Percentiles rank a stretch among this genome's conserved stretches.
These are phyloP conservation scores for Aegilops sharonensis DNA, from an alignment of 176 grass and related monocot species.

Conservation along the genomic window DNA sequence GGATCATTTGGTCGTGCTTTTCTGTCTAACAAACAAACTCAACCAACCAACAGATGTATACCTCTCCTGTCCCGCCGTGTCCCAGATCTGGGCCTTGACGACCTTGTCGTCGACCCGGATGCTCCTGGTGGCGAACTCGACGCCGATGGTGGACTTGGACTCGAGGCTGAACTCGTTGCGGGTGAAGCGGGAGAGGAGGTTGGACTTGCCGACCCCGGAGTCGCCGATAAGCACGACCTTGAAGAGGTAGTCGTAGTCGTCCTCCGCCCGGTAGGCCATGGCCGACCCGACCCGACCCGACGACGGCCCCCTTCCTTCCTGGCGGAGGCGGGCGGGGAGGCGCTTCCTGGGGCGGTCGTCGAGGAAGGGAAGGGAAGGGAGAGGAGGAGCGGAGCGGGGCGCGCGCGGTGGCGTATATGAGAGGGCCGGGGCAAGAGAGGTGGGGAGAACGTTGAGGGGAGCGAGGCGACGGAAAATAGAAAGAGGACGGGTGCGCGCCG, in stretches of 20 bases:
- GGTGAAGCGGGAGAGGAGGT: constrained; percentile 74
- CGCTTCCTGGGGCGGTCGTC: not conserved
- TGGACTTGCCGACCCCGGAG: constrained; percentile 80
- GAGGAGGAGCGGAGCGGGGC: not conserved
- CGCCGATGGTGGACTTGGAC: constrained; percentile 91
- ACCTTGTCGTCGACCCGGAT: constrained; percentile 72
- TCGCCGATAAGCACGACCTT: constrained; percentile 90
- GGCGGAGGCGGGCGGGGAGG: not conserved
- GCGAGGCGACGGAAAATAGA: not conserved
- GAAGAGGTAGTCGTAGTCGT: constrained; percentile 91
- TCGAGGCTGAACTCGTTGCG: constrained; percentile 93
- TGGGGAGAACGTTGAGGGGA: constrained; percentile 28
- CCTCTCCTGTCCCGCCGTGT: constrained; percentile 81
- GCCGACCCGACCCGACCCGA: not conserved
- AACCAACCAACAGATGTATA: not conserved
- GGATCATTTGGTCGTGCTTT: not conserved
- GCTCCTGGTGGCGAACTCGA: constrained; percentile 84
- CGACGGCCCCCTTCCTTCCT: constrained; percentile 10
- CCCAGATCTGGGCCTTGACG: constrained; percentile 89
- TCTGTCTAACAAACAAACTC: not conserved
- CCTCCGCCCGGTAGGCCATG: constrained; percentile 71
- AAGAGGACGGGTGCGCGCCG: not conserved
- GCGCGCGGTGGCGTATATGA: not conserved
- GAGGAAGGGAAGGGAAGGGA: not conserved
- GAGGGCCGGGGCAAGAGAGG: not conserved